Conservation (phyloP, 306 rosid species). For the Pachyrhizus erosus region DNA sequence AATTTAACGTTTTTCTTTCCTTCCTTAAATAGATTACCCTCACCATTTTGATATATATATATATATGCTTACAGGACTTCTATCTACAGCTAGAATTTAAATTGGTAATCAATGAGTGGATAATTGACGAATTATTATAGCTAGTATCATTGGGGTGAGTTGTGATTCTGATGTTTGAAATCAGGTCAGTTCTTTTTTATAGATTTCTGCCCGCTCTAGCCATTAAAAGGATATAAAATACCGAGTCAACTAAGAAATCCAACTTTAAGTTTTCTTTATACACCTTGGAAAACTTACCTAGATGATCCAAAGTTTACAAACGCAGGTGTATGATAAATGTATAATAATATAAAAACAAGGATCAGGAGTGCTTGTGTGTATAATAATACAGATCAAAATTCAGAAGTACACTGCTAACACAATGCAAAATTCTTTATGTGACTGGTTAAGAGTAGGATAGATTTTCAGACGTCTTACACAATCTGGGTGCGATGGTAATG, state of each 20-base stretch:
- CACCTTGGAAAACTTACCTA: neutral
- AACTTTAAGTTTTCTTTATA: neutral
- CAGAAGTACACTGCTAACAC: neutral
- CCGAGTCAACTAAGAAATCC: conserved; percentile 6
- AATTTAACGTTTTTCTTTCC: neutral
- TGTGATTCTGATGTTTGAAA: conserved; percentile 24
- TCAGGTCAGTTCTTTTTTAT: neutral
- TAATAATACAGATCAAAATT: neutral
- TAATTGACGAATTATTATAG: neutral
- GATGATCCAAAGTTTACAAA: neutral
- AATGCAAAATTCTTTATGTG: conserved; percentile 4
- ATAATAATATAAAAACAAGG: neutral
- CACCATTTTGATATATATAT: neutral
- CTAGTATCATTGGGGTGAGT: neutral
- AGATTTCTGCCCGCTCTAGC: conserved; percentile 8
- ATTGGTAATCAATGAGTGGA: neutral
- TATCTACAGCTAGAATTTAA: neutral
- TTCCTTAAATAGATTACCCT: neutral
- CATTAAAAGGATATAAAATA: neutral
- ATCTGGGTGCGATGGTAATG: neutral
- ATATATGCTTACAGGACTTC: conserved; percentile 1
- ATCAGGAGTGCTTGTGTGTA: neutral
- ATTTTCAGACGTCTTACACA: conserved; percentile 10
- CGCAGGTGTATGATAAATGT: neutral
- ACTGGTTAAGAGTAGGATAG: neutral